Percentiles rank a stretch among this genome's conserved stretches.
phyloP scores from a whole-genome alignment of 371 early-diverging fungal species.

The Chytridium lagenaria region DNA sequence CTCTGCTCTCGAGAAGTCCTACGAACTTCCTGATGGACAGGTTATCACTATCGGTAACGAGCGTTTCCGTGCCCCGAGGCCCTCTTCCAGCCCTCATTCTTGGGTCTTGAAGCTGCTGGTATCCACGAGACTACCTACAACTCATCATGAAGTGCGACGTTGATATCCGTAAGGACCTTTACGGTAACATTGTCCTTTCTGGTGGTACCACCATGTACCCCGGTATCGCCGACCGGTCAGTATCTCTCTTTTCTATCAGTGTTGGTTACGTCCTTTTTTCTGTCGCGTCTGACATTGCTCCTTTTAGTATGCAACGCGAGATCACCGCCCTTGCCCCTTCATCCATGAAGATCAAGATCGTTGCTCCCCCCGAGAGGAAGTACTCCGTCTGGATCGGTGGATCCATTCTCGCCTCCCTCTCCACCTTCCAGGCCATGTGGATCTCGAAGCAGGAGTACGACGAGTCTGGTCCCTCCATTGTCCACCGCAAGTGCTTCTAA shows the following conservation, averaged over 20 bases:
- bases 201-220: constrained; percentile 87
- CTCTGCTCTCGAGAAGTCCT: constrained; percentile 94
- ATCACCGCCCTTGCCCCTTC: constrained; percentile 97
- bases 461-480: constrained; percentile 80
- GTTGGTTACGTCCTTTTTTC: neutral
- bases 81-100: constrained; percentile 95
- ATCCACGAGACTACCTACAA: constrained; percentile 76
- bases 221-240: constrained; percentile 87
- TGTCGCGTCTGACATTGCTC: too few species aligned
- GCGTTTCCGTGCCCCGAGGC: constrained; percentile 99
- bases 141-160: constrained; percentile 80
- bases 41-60: constrained; percentile 98
- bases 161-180: constrained; percentile 77
- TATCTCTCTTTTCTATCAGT: constrained; percentile 9
- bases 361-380: constrained; percentile 99
- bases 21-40: constrained; percentile 99
- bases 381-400: constrained; percentile 99
- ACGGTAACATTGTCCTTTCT: constrained; percentile 75
- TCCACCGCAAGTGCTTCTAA: constrained; percentile 99
- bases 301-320: constrained; percentile 94
- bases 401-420: constrained; percentile 99
- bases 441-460: constrained; percentile 77
- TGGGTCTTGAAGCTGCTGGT: constrained; percentile 61
- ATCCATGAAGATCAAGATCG: constrained; percentile 99
- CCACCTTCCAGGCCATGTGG: constrained; percentile 99